phyloP scores from a whole-genome alignment of 2,329 filamentous ascomycete species.

The Venturia aucupariae region DNA sequence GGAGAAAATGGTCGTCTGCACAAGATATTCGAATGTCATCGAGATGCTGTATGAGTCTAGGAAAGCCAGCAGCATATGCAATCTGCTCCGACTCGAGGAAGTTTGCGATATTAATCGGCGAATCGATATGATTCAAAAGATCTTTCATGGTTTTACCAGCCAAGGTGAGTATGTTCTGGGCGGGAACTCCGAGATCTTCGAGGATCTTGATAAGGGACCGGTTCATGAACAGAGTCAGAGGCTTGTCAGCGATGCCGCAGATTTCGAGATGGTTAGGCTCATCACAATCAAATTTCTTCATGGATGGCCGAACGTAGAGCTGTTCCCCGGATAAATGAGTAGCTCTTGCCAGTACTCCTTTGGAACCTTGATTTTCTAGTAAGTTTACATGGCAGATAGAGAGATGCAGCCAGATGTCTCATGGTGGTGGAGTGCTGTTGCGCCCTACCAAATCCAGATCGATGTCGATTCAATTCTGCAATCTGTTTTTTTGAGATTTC shows the following conservation, averaged over 20 bases:
- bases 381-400: too few relatives aligned
- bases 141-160: constrained; percentile 54
- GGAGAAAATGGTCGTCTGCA: constrained; percentile 58
- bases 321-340: constrained; percentile 46
- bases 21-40: constrained; percentile 54
- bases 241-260: constrained; percentile 58
- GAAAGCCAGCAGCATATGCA: constrained; percentile 51
- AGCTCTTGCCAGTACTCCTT: constrained; percentile 71
- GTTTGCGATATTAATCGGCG: constrained; percentile 50
- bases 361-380: constrained; percentile 26
- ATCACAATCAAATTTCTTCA: constrained; percentile 64
- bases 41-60: constrained; percentile 53
- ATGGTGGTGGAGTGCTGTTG: too few relatives aligned
- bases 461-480: too few relatives aligned
- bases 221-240: constrained; percentile 63
- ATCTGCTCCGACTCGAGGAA: constrained; percentile 57
- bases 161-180: constrained; percentile 51
- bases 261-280: constrained; percentile 55
- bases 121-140: constrained; percentile 51
- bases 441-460: too few relatives aligned
- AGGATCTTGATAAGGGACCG: constrained; percentile 77
- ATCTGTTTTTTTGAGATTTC: too few relatives aligned
- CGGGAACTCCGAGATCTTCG: constrained; percentile 60
- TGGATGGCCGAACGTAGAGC: constrained; percentile 59
- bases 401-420: too few relatives aligned